Evolutionary conservation across 495 filamentous ascomycete genomes (phyloP), one percentile per base, ranked within the genome.

Genomic region (Acidomyces sp.): DNA sequence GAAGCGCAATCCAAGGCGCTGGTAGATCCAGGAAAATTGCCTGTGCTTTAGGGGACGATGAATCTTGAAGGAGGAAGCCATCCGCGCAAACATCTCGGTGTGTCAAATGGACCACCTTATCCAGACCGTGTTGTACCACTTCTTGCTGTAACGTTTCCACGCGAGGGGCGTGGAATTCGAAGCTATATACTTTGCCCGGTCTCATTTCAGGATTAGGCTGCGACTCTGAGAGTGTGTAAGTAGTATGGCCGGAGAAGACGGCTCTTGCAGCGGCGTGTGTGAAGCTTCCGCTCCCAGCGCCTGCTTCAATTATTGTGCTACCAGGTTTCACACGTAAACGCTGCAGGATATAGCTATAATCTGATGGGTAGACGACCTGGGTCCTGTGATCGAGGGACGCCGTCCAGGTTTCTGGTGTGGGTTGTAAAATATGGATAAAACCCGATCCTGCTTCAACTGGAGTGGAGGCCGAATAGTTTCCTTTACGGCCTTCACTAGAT

Each of bases 281-380:
- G 60, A 97, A 97, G 21, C 80, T 87, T 6, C 90, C 90, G 59
- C 85, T 93, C 0, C 90, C 90, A 0, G 88, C 84, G 16, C 90
- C 90, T 1, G 90, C 92, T 62, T 97, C 90, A 34, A 97, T 90
- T 9, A 97, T 55, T 7, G 70, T 71, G 7, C 69, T 72, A 2
- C 90, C 92, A 0, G 90, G 85, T 17, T 82, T 63, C 2, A 78
- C 88, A 11, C 83, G 75, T 34, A 97, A 67, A 33, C 85, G 71
- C 55, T 94, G 85, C 17, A 97, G 70, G 26, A 97, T 79, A 55
- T 90, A 97, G 61, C 86, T 93, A 62, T 93, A 93, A 59, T 97
- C 90, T 7, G 92, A 85, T 1, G 85, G 94, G 55, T 97, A 97
- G 47, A 97, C 90, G 34, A 97, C 88, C 61, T 97, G 90, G 6